Evolutionary conservation across 2,329 filamentous ascomycete genomes (phyloP).

Genomic region (Nothophoma quercina): DNA sequence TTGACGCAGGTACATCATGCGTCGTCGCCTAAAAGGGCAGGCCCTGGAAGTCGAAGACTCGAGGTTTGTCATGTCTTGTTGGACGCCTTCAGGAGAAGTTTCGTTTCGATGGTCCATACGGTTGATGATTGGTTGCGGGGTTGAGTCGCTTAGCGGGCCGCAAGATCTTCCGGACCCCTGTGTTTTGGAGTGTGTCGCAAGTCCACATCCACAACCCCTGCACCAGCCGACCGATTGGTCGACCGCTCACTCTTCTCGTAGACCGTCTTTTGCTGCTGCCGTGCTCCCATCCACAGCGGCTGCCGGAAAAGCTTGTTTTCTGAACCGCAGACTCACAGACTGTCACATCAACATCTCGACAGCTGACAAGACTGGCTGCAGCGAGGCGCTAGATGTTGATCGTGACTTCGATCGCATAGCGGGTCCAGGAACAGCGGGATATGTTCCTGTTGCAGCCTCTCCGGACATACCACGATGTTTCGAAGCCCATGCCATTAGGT

Average conservation of each 20-base stretch:
- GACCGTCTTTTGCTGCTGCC: conserved; percentile 19
- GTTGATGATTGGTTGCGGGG: conserved; percentile 36
- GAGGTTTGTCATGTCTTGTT: conserved; percentile 23
- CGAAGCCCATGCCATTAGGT: not conserved
- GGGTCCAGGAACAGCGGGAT: not conserved
- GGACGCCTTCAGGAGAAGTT: conserved; percentile 31
- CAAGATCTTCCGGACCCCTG: conserved; percentile 31
- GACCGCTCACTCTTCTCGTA: conserved; percentile 22
- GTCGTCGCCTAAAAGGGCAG: conserved; percentile 26
- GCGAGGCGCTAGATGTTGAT: conserved; percentile 11
- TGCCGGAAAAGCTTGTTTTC: conserved; percentile 30
- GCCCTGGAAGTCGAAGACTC: conserved; percentile 19
- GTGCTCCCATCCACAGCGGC: conserved; percentile 22
- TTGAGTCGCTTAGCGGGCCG: conserved; percentile 38
- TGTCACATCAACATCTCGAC: conserved; percentile 25
- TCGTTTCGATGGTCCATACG: conserved; percentile 32
- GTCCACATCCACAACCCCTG: conserved; percentile 27
- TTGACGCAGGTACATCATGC: conserved; percentile 43
- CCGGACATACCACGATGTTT: conserved; percentile 10
- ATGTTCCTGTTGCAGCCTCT: conserved; percentile 2
- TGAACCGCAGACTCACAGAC: conserved; percentile 5
- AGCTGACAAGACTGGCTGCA: conserved; percentile 25
- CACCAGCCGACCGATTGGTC: conserved; percentile 36
- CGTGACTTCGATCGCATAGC: not conserved
- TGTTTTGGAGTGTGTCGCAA: conserved; percentile 44